Base-by-base conservation (phyloP, 1,284 basidiomycete genomes). In the Cryptococcus sp. region DNA sequence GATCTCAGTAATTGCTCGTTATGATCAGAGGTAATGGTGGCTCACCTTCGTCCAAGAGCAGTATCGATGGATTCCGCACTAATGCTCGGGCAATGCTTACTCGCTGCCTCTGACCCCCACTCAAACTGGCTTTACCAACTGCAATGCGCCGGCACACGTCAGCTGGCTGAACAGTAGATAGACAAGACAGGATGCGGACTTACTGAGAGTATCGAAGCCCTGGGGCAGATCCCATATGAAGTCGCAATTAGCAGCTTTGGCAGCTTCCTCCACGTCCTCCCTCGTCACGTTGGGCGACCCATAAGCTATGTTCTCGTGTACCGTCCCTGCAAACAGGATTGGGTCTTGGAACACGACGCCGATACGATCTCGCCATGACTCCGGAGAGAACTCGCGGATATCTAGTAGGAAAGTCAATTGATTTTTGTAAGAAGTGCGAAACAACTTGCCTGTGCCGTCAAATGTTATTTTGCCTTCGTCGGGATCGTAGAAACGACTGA, bases 261-360 rank as follows among this genome's bases (percentile, higher is more conserved):
- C 94, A 0, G 93, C 95, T 22, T 86, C 82, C 75, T 94, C 90
- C 40, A 99, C 90, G 58, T 96, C 85, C 61, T 87, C 86, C 27
- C 88, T 83, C 0, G 90, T 90, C 0, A 87, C 90, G 17, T 82
- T 76, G 4, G 84, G 81, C 40, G 87, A 84, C 3, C 95, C 94
- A 73, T 92, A 98, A 0, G 91, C 90, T 62, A 98, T 96, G 72
- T 97, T 97, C 3, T 90, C 88, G 10, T 90, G 90, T 23, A 97
- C 90, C 0, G 91, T 95, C 3, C 93, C 93, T 10, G 88, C 89
- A 73, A 80, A 80, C 22, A 80, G 59, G 27, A 78, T 76, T 0
- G 78, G 78, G 56, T 80, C 87, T 76, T 89, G 88, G 16, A 92
- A 92, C 3, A 96, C 93, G 27, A 95, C 86, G 2, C 91, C 91